Evolutionary conservation across 805 yeast species (phyloP).

Genomic region (Hanseniaspora thailandica): DNA sequence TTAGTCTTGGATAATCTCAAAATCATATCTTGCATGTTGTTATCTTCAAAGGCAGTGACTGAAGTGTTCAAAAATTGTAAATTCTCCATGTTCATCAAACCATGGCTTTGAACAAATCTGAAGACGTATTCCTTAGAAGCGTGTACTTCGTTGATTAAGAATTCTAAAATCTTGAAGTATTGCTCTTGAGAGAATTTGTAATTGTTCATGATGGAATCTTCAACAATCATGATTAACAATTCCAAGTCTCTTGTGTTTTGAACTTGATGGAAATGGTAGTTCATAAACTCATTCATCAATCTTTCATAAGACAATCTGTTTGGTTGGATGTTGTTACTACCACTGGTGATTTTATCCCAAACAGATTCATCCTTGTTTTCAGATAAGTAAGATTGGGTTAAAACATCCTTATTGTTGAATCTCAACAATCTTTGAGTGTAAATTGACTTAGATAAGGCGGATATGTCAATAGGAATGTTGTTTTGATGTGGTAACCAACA

Average conservation of each 20-base stretch:
- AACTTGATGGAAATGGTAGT: conserved; percentile 17
- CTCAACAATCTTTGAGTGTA: neutral
- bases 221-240: conserved; percentile 29
- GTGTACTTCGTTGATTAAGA: conserved; percentile 23
- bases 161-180: conserved; percentile 29
- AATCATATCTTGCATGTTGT: conserved; percentile 20
- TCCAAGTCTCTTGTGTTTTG: conserved; percentile 20
- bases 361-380: neutral
- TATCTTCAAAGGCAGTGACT: conserved; percentile 21
- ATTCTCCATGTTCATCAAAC: conserved; percentile 21
- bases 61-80: conserved; percentile 26
- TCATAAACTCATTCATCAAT: conserved; percentile 18
- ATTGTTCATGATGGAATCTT: conserved; percentile 32
- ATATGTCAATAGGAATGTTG: neutral
- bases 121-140: conserved; percentile 27
- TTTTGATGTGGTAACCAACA: conserved; percentile 13
- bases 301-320: conserved; percentile 18
- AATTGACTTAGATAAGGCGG: neutral
- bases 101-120: conserved; percentile 29
- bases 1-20: conserved; percentile 21
- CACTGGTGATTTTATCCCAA: neutral
- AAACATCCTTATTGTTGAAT: neutral
- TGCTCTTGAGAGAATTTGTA: conserved; percentile 25
- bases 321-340: conserved; percentile 11
- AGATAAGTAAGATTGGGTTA: neutral